Evolutionary conservation across 352 stramenopile species (phyloP), one percentile per base, ranked within the genome.

Genomic region (Detonula confervacea): DNA sequence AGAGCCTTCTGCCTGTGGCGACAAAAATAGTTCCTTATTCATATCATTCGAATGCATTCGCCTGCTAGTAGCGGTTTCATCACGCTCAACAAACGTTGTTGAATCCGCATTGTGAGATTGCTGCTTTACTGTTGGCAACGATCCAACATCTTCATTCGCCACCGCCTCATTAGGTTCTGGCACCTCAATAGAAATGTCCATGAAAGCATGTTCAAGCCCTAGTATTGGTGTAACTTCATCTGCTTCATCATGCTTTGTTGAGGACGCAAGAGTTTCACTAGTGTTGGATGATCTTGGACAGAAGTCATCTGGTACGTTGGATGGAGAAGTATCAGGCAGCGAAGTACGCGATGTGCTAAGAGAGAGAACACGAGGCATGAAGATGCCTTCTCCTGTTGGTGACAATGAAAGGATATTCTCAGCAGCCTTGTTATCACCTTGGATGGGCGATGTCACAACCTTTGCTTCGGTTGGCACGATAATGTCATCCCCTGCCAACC

Each of bases 111-210:
- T n/a, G n/a, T n/a, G n/a, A n/a, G n/a, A n/a, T n/a, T n/a, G n/a
- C n/a, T n/a, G n/a, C n/a, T n/a, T n/a, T n/a, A n/a, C n/a, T n/a
- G n/a, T n/a, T n/a, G n/a, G n/a, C n/a, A n/a, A n/a, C n/a, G n/a
- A n/a, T n/a, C n/a, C n/a, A n/a, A n/a, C n/a, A n/a, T n/a, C n/a
- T n/a, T n/a, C n/a, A n/a, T n/a, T n/a, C n/a, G n/a, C n/a, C n/a
- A n/a, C n/a, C n/a, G n/a, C n/a, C n/a, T n/a, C n/a, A n/a, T n/a
- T n/a, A 42, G 24, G 30, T 37, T 8, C 27, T 24, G 55, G 27
- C 18, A 16, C 29, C 27, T 61, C n/a, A 22, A 73, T 46, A 14
- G 64, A 64, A 3, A 73, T 35, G 18, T 73, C 20, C 64, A 73
- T 63, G 24, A 73, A 56, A 33, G 49, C 64, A 56, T 64, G 33